phyloP scores from a whole-genome alignment of 73 alveolate species.

The Tetrahymena elliotti region DNA sequence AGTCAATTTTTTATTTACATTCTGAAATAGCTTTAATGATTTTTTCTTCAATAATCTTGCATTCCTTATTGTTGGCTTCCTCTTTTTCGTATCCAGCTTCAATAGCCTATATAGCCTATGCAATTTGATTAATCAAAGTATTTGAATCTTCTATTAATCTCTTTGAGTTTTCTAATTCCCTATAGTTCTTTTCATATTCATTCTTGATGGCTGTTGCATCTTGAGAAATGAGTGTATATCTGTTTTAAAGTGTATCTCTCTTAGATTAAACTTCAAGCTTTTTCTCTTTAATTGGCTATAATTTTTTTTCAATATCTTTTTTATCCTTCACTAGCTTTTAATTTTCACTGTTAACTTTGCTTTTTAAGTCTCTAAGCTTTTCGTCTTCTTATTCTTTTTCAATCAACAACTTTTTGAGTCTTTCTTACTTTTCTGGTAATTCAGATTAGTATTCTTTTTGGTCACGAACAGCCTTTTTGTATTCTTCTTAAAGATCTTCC shows the following conservation, averaged over 20 bases:
- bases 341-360: conserved; percentile 29
- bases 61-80: background rate
- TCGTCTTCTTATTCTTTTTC: conserved; percentile 39
- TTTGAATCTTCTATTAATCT: background rate
- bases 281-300: conserved; percentile 21
- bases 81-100: background rate
- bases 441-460: conserved; percentile 14
- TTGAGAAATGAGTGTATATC: background rate
- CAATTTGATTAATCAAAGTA: background rate
- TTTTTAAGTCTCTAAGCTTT: conserved; percentile 43
- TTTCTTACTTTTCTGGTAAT: conserved; percentile 31
- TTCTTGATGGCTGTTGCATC: background rate
- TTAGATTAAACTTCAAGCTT: conserved; percentile 31
- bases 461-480: conserved; percentile 37
- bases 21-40: conserved; percentile 36
- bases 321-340: conserved; percentile 21
- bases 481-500: conserved; percentile 21
- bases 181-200: background rate
- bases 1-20: conserved; percentile 34
- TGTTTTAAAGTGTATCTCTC: conserved; percentile 24
- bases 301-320: background rate
- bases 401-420: conserved; percentile 8
- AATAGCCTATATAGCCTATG: background rate
- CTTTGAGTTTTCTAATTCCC: conserved; percentile 20
- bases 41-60: background rate